Evolutionary conservation across 495 filamentous ascomycete genomes (phyloP).

Genomic region (Glutinoglossum americanum): DNA sequence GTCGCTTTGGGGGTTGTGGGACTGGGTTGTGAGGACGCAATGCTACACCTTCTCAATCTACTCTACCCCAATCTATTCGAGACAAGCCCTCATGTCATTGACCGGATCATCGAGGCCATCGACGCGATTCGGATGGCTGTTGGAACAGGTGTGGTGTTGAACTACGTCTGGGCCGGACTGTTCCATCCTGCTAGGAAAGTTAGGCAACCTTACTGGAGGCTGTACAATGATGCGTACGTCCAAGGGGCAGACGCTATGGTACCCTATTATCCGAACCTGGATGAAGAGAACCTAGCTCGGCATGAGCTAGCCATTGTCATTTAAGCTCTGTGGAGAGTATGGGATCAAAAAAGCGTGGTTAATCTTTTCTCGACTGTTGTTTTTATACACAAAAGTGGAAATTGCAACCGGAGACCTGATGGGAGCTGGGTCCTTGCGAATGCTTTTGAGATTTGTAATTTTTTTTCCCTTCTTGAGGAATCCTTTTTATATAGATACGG

Average conservation of each 20-base stretch:
- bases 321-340: conserved; percentile 15
- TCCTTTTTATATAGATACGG: no score
- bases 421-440: no score
- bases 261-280: conserved; percentile 76
- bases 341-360: not conserved
- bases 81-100: conserved; percentile 95
- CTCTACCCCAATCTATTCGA: conserved; percentile 96
- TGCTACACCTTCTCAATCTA: conserved; percentile 91
- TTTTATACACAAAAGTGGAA: not conserved
- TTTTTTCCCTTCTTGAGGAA: no score
- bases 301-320: conserved; percentile 70
- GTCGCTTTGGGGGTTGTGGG: conserved; percentile 90
- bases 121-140: conserved; percentile 91
- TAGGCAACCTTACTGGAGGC: conserved; percentile 72
- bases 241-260: conserved; percentile 85
- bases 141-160: conserved; percentile 76
- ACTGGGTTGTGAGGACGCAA: conserved; percentile 94
- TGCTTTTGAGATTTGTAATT: no score
- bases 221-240: conserved; percentile 97
- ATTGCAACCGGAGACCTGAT: no score
- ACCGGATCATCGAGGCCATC: conserved; percentile 89
- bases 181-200: conserved; percentile 96
- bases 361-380: not conserved
- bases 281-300: conserved; percentile 51
- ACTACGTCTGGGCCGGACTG: conserved; percentile 92